These are phyloP conservation scores for Saccharomycopsis sp. DNA, from an alignment of 805 yeast genomes.

Conservation along the genomic window DNA sequence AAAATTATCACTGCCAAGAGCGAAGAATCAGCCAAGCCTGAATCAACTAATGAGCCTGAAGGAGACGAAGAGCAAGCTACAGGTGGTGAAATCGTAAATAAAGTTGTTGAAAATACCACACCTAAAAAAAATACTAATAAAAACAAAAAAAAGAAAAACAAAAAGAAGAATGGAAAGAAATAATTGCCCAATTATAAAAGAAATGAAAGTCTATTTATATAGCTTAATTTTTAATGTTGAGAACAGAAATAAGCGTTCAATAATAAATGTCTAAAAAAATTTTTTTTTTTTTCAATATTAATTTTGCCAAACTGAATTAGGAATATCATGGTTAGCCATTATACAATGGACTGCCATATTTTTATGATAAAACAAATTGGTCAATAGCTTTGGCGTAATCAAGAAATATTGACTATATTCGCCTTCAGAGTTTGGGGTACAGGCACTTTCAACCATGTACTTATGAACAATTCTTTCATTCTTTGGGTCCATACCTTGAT, in stretches of 20 bases:
- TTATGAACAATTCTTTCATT: constrained; percentile 85
- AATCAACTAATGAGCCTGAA: too few species aligned
- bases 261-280: too few species aligned
- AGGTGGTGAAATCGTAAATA: too few species aligned
- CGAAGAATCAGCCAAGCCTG: neutral
- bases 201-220: too few species aligned
- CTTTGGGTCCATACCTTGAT: constrained; percentile 96
- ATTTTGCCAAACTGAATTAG: constrained; percentile 3
- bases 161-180: constrained; percentile 2
- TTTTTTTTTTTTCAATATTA: too few species aligned
- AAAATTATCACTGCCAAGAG: neutral
- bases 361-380: constrained; percentile 68
- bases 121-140: too few species aligned
- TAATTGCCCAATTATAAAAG: too few species aligned
- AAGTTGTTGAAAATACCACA: too few species aligned
- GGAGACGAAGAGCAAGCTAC: too few species aligned
- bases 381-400: constrained; percentile 85
- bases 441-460: constrained; percentile 79
- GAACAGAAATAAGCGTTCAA: too few species aligned
- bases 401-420: constrained; percentile 75
- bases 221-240: too few species aligned
- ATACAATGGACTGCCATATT: constrained; percentile 85
- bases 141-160: neutral
- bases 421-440: constrained; percentile 31
- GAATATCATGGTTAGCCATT: constrained; percentile 35